Evolutionary conservation across 2,329 filamentous ascomycete genomes (phyloP), one percentile per base, ranked within the genome.

Genomic region (Epichloe sibirici): DNA sequence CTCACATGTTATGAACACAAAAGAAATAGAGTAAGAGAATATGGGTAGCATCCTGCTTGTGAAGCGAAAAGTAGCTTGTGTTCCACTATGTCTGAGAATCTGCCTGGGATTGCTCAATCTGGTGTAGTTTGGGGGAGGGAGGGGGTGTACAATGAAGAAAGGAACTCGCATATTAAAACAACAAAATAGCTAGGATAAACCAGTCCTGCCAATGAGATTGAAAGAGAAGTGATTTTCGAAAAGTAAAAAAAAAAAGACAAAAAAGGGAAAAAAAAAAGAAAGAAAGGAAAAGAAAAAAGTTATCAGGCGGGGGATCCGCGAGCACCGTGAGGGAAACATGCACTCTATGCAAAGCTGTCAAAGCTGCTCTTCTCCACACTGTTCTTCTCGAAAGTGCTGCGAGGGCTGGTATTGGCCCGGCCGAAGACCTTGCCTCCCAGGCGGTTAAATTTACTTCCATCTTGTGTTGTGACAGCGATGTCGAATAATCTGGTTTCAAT

Each of bases 391-490:
- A 78, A 71, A 55, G 76, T 80, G 45, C 72, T 70, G 59, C 75
- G 66, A 39, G 76, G 75, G 60, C 74, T 80, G 55, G 69, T 72
- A 60, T 71, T 76, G 48, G 68, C 66, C 45, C 79, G 76, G 58
- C 72, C 75, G 63, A 82, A 82, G 28, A 83, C 78, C 53, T 76
- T 79, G 56, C 75, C 73, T 35, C 78, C 70, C 31, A 82, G 70
- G 50, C 73, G 73, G 61, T 79, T 81, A 56, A 82, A 69, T 59
- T 79, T 81, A 64, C 72, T 72, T 51, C 71, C 70, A 46, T 74
- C 71, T 31, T 62, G 62, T 23, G 40, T 51, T 37, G 63, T 69
- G 62, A 45, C 71, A 65, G 54, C 73, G 63, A 57, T 74, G 69
- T 78, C 71, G 45, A 83, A 71, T 58, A 81, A 77, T 57, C 79